Evolutionary conservation across 176 grass and related monocot genomes (phyloP).

Genomic region (Phoenix roebelenii): DNA sequence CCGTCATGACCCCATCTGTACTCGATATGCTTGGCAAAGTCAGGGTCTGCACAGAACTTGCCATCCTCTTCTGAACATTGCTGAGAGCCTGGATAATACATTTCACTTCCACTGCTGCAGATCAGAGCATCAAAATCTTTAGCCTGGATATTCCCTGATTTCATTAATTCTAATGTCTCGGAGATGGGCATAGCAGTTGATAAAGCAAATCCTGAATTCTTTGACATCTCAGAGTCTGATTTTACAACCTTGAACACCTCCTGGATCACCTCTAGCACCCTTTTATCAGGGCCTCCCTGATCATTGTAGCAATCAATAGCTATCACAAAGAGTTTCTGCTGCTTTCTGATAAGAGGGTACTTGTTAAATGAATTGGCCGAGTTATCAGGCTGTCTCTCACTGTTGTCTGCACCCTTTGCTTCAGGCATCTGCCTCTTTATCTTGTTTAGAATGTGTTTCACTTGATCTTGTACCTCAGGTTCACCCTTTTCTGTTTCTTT

Average conservation of each 20-base stretch:
- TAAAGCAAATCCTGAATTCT: slow-evolving; percentile 38
- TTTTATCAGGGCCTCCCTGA: slow-evolving; percentile 8
- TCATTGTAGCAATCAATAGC: slow-evolving; percentile 37
- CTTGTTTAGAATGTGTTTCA: slow-evolving; percentile 14
- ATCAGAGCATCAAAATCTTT: slow-evolving; percentile 12
- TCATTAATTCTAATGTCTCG: neutral
- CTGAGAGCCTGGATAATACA: slow-evolving; percentile 6
- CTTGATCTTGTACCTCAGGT: slow-evolving; percentile 18
- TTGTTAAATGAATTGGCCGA: neutral
- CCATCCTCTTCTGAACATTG: neutral
- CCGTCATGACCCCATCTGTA: slow-evolving; percentile 4
- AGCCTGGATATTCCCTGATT: slow-evolving; percentile 1
- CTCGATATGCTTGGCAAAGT: slow-evolving; percentile 7
- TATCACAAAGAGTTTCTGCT: slow-evolving; percentile 25
- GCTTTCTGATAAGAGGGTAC: slow-evolving; percentile 14
- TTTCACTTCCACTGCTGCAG: slow-evolving; percentile 14
- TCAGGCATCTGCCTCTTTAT: slow-evolving; percentile 14
- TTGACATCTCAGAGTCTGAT: slow-evolving; percentile 27
- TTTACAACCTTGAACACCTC: slow-evolving; percentile 42
- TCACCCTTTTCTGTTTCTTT: slow-evolving; percentile 1
- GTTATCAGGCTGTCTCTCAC: slow-evolving; percentile 29
- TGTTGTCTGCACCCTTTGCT: slow-evolving; percentile 23
- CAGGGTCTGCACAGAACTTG: slow-evolving; percentile 1
- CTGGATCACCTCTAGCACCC: slow-evolving; percentile 37
- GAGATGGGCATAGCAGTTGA: slow-evolving; percentile 10